phyloP scores from a whole-genome alignment of 164 flowering plant species.

The Houttuynia cordata region DNA sequence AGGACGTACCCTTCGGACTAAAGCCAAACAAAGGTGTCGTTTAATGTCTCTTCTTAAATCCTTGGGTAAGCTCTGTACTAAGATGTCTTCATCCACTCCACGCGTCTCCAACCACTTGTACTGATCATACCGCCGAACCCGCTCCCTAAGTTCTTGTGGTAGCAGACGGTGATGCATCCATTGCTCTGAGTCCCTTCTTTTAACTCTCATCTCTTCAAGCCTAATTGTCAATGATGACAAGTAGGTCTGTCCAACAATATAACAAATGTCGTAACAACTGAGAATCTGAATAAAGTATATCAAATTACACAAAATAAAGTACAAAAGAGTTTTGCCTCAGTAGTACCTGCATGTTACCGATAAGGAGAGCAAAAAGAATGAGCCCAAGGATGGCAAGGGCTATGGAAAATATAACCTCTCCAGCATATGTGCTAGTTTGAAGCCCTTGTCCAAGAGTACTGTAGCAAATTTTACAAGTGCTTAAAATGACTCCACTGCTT shows the following conservation, averaged over 20 bases:
- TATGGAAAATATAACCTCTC: constrained; percentile 89
- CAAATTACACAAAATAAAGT: background rate
- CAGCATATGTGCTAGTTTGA: constrained; percentile 82
- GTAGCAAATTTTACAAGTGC: too few species aligned
- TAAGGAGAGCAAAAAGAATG: constrained; percentile 86
- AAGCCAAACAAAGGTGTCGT: constrained; percentile 90
- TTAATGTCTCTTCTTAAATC: constrained; percentile 97
- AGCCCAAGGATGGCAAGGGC: constrained; percentile 84
- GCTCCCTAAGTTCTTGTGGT: constrained; percentile 86
- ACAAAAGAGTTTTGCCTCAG: background rate
- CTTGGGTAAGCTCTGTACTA: constrained; percentile 86
- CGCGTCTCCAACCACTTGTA: constrained; percentile 98
- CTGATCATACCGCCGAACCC: constrained; percentile 95
- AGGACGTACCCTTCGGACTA: constrained; percentile 73
- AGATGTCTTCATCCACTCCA: constrained; percentile 91
- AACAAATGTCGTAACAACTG: background rate
- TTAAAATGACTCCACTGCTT: too few species aligned
- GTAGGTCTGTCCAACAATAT: constrained; percentile 53
- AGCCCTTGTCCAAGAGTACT: constrained; percentile 99
- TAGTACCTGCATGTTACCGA: constrained; percentile 97
- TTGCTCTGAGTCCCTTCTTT: constrained; percentile 98
- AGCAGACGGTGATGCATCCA: constrained; percentile 99
- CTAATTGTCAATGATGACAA: constrained; percentile 93
- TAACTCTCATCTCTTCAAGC: constrained; percentile 96
- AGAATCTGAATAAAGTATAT: background rate